phyloP scores from a whole-genome alignment of 179 eudicot genomes.

The Beta macrorhiza region DNA sequence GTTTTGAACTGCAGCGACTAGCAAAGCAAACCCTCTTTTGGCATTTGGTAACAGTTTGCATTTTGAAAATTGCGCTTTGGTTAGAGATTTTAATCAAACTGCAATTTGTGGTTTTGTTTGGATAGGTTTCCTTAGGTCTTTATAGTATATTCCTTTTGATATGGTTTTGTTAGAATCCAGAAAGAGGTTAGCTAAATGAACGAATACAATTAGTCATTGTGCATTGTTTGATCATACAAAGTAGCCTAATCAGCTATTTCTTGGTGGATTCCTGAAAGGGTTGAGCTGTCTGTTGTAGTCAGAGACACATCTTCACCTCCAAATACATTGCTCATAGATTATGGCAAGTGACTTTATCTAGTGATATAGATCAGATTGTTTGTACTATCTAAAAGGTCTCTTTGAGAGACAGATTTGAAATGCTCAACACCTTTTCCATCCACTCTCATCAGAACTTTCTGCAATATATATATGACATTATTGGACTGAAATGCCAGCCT shows the following conservation, averaged over 20 bases:
- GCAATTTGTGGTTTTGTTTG: too few relatives aligned
- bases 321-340: neutral
- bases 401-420: neutral
- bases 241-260: neutral
- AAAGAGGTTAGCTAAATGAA: neutral
- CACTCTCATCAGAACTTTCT: neutral
- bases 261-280: neutral
- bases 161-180: neutral
- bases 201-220: neutral
- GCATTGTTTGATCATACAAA: neutral
- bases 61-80: too few relatives aligned
- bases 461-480: neutral
- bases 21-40: too few relatives aligned
- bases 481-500: neutral
- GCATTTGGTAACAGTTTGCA: too few relatives aligned
- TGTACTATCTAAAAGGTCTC: neutral
- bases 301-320: neutral
- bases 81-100: too few relatives aligned
- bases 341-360: neutral
- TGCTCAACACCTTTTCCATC: neutral
- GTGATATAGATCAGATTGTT: neutral
- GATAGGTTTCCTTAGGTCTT: too few relatives aligned
- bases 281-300: neutral
- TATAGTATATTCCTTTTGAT: too few relatives aligned
- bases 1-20: too few relatives aligned